Percentiles rank a stretch among this genome's conserved stretches.
These are phyloP conservation scores for Fusarium virguliforme DNA, from an alignment of 2,329 filamentous ascomycete species.

Conservation along the genomic window DNA sequence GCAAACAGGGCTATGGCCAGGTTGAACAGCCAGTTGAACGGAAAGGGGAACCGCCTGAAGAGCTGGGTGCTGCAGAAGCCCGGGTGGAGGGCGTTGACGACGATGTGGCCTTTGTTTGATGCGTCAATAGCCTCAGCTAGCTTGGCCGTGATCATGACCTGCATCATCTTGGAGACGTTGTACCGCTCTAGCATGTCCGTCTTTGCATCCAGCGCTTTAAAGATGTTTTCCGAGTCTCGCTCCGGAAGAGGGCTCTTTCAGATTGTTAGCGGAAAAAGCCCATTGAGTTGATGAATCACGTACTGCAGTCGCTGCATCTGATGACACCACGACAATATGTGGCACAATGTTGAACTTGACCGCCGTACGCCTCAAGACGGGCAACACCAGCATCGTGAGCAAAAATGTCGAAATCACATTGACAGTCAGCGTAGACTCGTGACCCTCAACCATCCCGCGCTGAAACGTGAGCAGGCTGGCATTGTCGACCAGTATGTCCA, in stretches of 20 bases:
- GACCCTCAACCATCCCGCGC: conserved; percentile 55
- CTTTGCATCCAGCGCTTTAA: conserved; percentile 54
- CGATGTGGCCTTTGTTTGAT: conserved; percentile 54
- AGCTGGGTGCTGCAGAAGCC: conserved; percentile 61
- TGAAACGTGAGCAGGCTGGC: conserved; percentile 50
- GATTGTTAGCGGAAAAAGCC: neutral
- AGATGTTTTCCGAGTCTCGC: conserved; percentile 52
- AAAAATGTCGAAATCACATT: conserved; percentile 66
- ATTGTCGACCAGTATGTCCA: conserved; percentile 63
- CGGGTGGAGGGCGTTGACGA: conserved; percentile 60
- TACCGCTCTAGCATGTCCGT: conserved; percentile 48
- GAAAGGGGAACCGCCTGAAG: conserved; percentile 55
- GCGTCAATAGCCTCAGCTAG: conserved; percentile 56
- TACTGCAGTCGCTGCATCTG: conserved; percentile 52
- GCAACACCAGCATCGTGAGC: conserved; percentile 62
- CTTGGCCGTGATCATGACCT: conserved; percentile 51
- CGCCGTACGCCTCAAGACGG: conserved; percentile 58
- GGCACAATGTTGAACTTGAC: conserved; percentile 54
- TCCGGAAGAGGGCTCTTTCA: conserved; percentile 55
- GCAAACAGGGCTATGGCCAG: conserved; percentile 49
- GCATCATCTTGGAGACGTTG: conserved; percentile 53
- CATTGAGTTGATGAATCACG: neutral
- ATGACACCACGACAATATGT: conserved; percentile 59
- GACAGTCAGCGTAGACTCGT: conserved; percentile 62
- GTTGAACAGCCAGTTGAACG: conserved; percentile 47